phyloP scores from a whole-genome alignment of 768 basidiomycete species.

The Leccinum boreale region DNA sequence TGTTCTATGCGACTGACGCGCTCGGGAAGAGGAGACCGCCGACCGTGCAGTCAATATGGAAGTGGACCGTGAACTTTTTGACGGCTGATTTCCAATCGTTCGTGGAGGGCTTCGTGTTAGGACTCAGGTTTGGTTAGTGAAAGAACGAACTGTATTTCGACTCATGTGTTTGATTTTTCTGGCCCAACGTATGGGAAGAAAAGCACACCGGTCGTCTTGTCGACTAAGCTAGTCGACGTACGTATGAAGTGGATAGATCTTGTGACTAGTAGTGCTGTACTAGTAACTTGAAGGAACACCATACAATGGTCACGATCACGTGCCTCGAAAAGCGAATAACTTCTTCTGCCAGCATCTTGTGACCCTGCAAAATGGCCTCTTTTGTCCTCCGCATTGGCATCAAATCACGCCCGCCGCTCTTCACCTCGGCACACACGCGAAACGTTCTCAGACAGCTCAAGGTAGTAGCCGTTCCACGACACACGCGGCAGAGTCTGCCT shows the following conservation, averaged over 20 bases:
- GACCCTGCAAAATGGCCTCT: slow-evolving; percentile 9
- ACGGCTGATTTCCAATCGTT: slow-evolving; percentile 93
- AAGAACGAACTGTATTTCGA: not conserved
- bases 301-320: slow-evolving; percentile 9
- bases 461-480: slow-evolving; percentile 1
- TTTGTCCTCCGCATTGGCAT: slow-evolving; percentile 20
- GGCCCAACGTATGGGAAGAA: no score
- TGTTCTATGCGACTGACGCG: slow-evolving; percentile 64
- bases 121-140: slow-evolving; percentile 74
- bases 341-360: not conserved
- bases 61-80: slow-evolving; percentile 72
- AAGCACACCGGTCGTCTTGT: no score
- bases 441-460: not conserved
- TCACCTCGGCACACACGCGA: slow-evolving; percentile 1
- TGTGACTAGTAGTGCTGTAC: no score
- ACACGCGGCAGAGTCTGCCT: slow-evolving; percentile 8
- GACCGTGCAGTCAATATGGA: slow-evolving; percentile 64
- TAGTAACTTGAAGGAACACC: not conserved
- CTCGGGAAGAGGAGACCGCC: slow-evolving; percentile 56
- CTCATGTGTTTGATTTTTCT: not conserved
- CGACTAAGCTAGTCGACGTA: no score
- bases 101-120: slow-evolving; percentile 76
- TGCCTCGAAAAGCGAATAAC: not conserved
- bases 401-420: slow-evolving; percentile 1
- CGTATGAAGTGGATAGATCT: no score